Conservation (phyloP, 2,329 filamentous ascomycete species). For the Aspergillus transmontanensis region DNA sequence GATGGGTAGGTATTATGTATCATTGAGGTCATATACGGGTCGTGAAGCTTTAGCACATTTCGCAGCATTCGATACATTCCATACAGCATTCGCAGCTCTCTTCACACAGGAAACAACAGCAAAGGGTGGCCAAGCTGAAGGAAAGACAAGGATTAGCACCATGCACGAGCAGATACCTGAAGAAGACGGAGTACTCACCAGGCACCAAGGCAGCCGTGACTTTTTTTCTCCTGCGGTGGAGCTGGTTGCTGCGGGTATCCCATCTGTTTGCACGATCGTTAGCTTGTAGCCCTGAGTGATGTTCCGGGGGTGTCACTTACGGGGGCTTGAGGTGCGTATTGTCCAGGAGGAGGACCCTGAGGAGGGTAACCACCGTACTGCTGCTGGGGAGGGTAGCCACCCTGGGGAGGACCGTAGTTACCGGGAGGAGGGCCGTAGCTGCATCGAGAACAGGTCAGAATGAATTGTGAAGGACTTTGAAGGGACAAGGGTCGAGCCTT, state of each 20-base stretch:
- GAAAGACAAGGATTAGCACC: neutral
- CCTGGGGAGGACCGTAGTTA: conserved; percentile 28
- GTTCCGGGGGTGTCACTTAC: too few relatives aligned
- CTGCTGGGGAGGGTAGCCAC: conserved; percentile 8
- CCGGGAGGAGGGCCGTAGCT: neutral
- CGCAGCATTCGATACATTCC: conserved; percentile 61
- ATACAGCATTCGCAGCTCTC: conserved; percentile 66
- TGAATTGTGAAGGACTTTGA: neutral
- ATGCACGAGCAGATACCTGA: neutral
- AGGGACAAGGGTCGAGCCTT: neutral
- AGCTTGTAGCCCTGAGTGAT: neutral
- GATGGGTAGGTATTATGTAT: conserved; percentile 24
- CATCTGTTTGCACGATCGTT: conserved; percentile 34
- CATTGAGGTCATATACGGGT: conserved; percentile 26
- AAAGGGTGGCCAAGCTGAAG: conserved; percentile 56
- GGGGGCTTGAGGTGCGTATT: conserved; percentile 28
- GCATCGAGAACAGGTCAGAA: neutral
- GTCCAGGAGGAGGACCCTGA: conserved; percentile 32
- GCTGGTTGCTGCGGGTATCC: conserved; percentile 53
- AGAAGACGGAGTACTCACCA: conserved; percentile 44
- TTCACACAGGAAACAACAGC: conserved; percentile 67
- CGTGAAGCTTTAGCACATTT: conserved; percentile 35
- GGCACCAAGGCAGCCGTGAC: conserved; percentile 53
- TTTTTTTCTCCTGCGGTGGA: conserved; percentile 40
- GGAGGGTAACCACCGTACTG: conserved; percentile 31